Evolutionary conservation across 106 monocot genomes (phyloP).

Genomic region (Agapanthus africanus): DNA sequence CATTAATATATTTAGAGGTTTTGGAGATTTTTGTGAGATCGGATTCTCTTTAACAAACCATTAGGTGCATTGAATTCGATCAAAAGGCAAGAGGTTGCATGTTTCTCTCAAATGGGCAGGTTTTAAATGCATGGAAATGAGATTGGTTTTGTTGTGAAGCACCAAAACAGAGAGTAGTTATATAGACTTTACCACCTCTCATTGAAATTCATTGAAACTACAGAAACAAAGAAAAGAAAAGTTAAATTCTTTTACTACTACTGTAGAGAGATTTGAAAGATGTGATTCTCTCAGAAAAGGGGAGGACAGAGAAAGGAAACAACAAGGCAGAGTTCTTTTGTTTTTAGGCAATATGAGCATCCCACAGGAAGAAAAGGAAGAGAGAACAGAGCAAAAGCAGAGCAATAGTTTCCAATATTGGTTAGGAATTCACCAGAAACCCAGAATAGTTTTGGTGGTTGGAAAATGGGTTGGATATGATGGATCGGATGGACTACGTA

Average conservation of each 20-base stretch:
- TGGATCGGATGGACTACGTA: neutral
- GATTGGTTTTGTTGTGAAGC: neutral
- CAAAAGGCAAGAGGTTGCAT: slow-evolving; percentile 1
- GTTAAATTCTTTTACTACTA: neutral
- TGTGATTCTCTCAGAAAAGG: neutral
- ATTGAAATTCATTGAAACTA: neutral
- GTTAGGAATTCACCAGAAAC: neutral
- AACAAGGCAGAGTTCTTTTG: neutral
- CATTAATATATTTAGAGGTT: neutral
- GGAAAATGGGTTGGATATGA: neutral
- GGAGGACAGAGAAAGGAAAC: slow-evolving; percentile 1
- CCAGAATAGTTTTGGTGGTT: neutral
- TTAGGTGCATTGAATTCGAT: neutral
- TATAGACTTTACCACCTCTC: neutral
- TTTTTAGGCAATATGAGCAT: neutral
- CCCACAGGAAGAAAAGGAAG: neutral
- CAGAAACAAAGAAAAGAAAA: neutral
- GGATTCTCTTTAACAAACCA: neutral
- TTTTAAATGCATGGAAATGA: neutral
- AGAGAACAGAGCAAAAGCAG: neutral
- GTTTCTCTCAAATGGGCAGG: slow-evolving; percentile 1
- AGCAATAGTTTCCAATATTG: neutral
- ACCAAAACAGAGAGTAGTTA: neutral
- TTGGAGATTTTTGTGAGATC: neutral
- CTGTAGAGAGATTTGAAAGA: slow-evolving; percentile 3